Base-by-base conservation (phyloP, 129 eudicot species). In the Centaurea solstitialis region DNA sequence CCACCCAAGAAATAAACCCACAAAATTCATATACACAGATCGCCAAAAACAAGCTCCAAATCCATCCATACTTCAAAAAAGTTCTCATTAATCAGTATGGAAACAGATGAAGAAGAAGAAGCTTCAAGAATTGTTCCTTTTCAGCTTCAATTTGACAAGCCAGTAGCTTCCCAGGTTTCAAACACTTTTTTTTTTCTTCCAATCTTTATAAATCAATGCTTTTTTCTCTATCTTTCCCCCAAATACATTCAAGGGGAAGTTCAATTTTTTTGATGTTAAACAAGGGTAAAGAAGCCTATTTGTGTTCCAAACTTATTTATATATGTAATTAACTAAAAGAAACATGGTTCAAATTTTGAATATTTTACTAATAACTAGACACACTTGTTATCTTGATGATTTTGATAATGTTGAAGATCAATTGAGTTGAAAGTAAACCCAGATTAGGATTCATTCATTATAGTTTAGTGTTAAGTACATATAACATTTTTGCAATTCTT, bases 131-230 rank as follows among this genome's bases (percentile, higher is more conserved):
- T 85, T 21, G 76, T 93, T 41, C 98, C 97, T 18, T 95, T 95
- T 88, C 99, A 92, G 87, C 97, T 95, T 30, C 99, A 95, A 84
- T 95, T 95, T 73, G 99, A 95, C 90, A 95, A 95, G 79, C 94
- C 99, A 59, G 80, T 93, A n/a, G 93, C 97, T 43, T 95, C 94
- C 66, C 93, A 89, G 94, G 99, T 92, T 67, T 3, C 0, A 3
- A 11, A 20, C 9, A 11, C 22, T 45, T 20, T 23, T n/a, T n/a
- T n/a, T n/a, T n/a, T n/a, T n/a, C n/a, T n/a, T 26, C 33, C 12
- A 18, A 0, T 45, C 3, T 75, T 0, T 0, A 17, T 65, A 18
- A 50, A 50, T 50, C 62, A 50, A 50, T 50, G 62, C 62, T 50
- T n/a, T 28, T 20, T 71, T 39, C 28, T 41, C 57, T 21, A 69